These are phyloP conservation scores for Dactylorhiza incarnata DNA, from an alignment of 106 monocot genomes.

Conservation along the genomic window DNA sequence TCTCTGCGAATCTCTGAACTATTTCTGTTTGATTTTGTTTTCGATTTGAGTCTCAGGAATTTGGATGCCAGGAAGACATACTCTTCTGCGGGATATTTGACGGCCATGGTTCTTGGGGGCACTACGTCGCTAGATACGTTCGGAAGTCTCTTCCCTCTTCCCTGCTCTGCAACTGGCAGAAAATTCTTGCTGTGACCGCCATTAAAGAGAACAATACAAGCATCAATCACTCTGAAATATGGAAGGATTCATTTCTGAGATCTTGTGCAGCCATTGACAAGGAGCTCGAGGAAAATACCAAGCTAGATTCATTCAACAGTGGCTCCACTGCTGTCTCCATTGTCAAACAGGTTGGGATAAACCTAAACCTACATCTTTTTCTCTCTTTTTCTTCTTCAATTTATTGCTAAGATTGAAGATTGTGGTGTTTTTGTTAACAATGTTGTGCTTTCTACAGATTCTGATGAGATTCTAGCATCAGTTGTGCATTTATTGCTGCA, in stretches of 20 bases:
- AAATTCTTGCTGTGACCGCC: slow-evolving; percentile 34
- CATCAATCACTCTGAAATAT: slow-evolving; percentile 40
- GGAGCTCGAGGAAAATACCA: slow-evolving; percentile 44
- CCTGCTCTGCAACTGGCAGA: slow-evolving; percentile 79
- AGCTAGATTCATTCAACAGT: slow-evolving; percentile 64
- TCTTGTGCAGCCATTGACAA: slow-evolving; percentile 57
- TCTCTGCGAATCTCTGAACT: background rate
- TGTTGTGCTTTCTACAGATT: background rate
- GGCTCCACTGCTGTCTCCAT: slow-evolving; percentile 81
- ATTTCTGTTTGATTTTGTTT: background rate
- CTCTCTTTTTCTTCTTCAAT: background rate
- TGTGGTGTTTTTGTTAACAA: background rate
- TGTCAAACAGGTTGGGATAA: slow-evolving; percentile 6
- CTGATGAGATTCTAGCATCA: background rate
- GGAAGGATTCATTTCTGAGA: slow-evolving; percentile 61
- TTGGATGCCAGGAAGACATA: slow-evolving; percentile 74
- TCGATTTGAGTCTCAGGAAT: slow-evolving; percentile 43
- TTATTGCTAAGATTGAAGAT: background rate
- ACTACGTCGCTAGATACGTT: slow-evolving; percentile 67
- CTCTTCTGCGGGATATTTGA: slow-evolving; percentile 89
- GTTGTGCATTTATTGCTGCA: background rate
- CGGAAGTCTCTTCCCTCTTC: slow-evolving; percentile 55
- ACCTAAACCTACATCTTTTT: background rate
- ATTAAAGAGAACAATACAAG: slow-evolving; percentile 21
- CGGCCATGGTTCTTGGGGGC: slow-evolving; percentile 92